Conservation (phyloP, 306 rosid species). For the Sicyos baderoa region DNA sequence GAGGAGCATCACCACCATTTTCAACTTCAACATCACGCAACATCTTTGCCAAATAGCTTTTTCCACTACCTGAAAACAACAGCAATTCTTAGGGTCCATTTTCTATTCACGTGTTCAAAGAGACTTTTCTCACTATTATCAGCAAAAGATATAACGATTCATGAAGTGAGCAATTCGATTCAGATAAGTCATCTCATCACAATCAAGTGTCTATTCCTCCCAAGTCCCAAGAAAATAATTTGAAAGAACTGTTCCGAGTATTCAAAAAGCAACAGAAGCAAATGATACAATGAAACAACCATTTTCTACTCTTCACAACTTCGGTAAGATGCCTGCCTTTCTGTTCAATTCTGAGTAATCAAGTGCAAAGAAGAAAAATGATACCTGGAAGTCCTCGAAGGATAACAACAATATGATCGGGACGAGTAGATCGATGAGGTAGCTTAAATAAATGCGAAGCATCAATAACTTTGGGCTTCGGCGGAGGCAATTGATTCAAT, state of each 20-base stretch:
- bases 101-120: background rate
- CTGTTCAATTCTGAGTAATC: background rate
- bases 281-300: background rate
- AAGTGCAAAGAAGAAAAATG: slow-evolving; percentile 18
- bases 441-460: slow-evolving; percentile 53
- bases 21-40: slow-evolving; percentile 88
- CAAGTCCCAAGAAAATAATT: slow-evolving; percentile 3
- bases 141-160: background rate
- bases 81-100: background rate
- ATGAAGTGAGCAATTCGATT: background rate
- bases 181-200: slow-evolving; percentile 1
- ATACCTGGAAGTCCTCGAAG: slow-evolving; percentile 95
- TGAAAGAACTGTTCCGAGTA: background rate
- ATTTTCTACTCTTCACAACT: background rate
- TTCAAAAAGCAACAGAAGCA: background rate
- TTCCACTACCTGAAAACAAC: slow-evolving; percentile 67
- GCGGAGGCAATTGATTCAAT: slow-evolving; percentile 27
- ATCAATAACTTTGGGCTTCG: slow-evolving; percentile 36
- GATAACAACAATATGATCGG: slow-evolving; percentile 80
- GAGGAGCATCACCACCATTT: slow-evolving; percentile 80
- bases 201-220: background rate
- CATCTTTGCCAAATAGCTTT: slow-evolving; percentile 95
- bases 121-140: background rate
- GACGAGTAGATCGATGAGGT: slow-evolving; percentile 66
- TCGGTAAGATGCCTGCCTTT: background rate